Percentiles rank a stretch among this genome's conserved stretches.
Evolutionary conservation across 2,329 filamentous ascomycete genomes (phyloP).

Genomic region (Stagonosporopsis rhizophila): DNA sequence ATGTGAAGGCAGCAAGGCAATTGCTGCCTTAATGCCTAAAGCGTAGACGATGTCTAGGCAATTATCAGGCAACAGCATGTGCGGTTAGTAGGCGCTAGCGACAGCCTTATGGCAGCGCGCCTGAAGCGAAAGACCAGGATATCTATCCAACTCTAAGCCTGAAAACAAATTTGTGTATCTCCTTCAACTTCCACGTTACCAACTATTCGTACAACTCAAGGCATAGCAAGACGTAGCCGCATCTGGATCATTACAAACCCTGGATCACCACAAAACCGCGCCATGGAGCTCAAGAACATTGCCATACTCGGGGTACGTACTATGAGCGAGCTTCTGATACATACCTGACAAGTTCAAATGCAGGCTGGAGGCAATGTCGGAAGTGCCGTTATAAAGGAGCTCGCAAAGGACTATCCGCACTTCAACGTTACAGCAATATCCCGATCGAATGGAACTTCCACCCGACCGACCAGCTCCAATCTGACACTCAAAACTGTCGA

Average conservation of each 20-base stretch:
- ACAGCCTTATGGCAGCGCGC: background rate
- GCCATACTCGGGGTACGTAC: slow-evolving; percentile 43
- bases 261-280: background rate
- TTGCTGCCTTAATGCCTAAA: background rate
- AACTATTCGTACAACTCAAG: background rate
- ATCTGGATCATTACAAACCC: too few species aligned
- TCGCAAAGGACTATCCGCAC: slow-evolving; percentile 27
- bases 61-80: background rate
- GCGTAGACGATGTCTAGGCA: slow-evolving; percentile 1
- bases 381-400: slow-evolving; percentile 37
- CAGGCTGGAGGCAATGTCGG: slow-evolving; percentile 46
- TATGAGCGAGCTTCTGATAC: background rate
- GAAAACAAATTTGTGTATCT: background rate
- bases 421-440: slow-evolving; percentile 43
- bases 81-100: background rate
- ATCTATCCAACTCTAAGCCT: background rate
- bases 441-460: slow-evolving; percentile 33
- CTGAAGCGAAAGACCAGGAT: background rate
- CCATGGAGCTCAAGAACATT: slow-evolving; percentile 48
- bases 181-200: background rate
- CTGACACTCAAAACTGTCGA: slow-evolving; percentile 34
- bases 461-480: slow-evolving; percentile 18
- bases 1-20: background rate
- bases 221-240: too few species aligned
- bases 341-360: background rate